These are phyloP conservation scores for Craspedostauros australis DNA, from an alignment of 108 stramenopile species.

Conservation along the genomic window DNA sequence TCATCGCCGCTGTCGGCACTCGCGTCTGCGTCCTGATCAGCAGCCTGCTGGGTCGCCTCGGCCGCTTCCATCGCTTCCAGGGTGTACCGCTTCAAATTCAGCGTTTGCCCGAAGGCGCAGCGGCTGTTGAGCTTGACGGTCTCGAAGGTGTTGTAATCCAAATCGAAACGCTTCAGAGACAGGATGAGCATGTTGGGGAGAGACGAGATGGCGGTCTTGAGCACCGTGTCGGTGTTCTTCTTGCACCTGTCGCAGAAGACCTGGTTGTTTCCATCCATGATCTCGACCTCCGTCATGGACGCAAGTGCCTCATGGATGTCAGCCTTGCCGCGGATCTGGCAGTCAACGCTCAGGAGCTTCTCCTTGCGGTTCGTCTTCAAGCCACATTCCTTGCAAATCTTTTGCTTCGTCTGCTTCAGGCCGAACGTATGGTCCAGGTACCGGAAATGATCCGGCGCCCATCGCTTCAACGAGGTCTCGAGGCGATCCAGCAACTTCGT, in stretches of 20 bases:
- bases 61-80: conserved; percentile 84
- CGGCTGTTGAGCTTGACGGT: conserved; percentile 98
- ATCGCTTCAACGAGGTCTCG: conserved; percentile 81
- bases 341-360: conserved; percentile 88
- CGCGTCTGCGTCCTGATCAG: conserved; percentile 37
- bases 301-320: conserved; percentile 91
- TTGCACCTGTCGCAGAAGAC: conserved; percentile 93
- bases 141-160: conserved; percentile 97
- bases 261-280: conserved; percentile 98
- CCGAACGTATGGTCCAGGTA: conserved; percentile 85
- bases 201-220: conserved; percentile 80
- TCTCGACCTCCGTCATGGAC: conserved; percentile 87
- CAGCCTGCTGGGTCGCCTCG: conserved; percentile 48
- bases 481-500: conserved; percentile 92
- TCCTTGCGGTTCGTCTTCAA: conserved; percentile 90
- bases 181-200: conserved; percentile 92
- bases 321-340: conserved; percentile 89
- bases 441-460: conserved; percentile 71
- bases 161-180: conserved; percentile 95
- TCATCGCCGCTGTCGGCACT: conserved; percentile 23
- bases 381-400: conserved; percentile 89
- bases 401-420: conserved; percentile 79
- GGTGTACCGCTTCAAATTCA: conserved; percentile 95
- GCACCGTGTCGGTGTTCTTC: conserved; percentile 88
- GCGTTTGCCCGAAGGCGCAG: conserved; percentile 86